phyloP scores from a whole-genome alignment of 352 stramenopile genomes.

The Globisporangium heterothallicum region DNA sequence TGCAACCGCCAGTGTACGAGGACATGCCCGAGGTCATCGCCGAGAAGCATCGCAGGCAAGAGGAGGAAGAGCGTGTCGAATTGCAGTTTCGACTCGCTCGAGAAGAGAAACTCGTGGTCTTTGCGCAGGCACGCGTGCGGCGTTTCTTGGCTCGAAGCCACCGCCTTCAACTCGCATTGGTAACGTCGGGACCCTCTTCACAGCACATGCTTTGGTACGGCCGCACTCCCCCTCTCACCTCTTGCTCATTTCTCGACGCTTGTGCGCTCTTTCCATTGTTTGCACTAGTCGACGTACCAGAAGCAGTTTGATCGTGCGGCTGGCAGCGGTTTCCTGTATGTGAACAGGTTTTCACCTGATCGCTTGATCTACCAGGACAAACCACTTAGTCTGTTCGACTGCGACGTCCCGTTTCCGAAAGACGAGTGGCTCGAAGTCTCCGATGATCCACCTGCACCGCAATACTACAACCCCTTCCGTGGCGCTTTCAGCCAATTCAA shows the following conservation, averaged over 20 bases:
- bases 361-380: conserved; percentile 22
- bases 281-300: conserved; percentile 31
- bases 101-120: conserved; percentile 22
- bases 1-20: conserved; percentile 20
- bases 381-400: conserved; percentile 37
- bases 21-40: conserved; percentile 39
- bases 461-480: conserved; percentile 42
- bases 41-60: conserved; percentile 4
- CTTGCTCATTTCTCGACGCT: too few relatives aligned
- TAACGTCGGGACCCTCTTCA: too few relatives aligned
- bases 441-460: neutral
- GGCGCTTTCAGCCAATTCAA: conserved; percentile 40
- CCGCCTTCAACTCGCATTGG: conserved; percentile 32
- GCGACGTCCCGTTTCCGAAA: conserved; percentile 33
- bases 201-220: too few relatives aligned
- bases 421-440: conserved; percentile 36
- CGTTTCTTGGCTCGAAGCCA: conserved; percentile 24
- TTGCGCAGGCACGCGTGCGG: conserved; percentile 29
- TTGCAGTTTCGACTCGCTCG: neutral
- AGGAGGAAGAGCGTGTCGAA: neutral
- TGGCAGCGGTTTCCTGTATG: conserved; percentile 29
- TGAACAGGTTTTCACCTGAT: conserved; percentile 7
- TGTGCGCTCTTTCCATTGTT: neutral
- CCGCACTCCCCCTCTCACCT: too few relatives aligned
- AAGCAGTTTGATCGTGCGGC: conserved; percentile 33